phyloP scores from a whole-genome alignment of 1,284 basidiomycete species.

The Fomitopsis schrenkii region DNA sequence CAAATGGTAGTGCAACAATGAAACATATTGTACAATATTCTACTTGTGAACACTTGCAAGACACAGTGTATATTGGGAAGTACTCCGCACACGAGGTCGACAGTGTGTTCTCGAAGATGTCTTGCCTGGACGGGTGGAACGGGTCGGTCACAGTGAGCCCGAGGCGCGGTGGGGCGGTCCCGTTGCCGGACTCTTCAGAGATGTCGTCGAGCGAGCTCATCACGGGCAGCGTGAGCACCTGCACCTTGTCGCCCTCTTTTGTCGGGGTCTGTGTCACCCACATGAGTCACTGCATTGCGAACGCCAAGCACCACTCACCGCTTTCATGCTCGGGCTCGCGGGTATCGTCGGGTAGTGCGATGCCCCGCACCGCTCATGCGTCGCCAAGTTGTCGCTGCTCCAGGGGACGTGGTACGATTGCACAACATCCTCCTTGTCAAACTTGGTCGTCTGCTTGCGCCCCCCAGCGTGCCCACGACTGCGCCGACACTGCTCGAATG shows the following conservation, averaged over 20 bases:
- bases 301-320: conserved; percentile 16
- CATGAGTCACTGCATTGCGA: background rate
- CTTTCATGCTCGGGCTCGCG: conserved; percentile 5
- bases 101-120: conserved; percentile 29
- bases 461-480: conserved; percentile 25
- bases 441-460: conserved; percentile 67
- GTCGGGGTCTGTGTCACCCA: background rate
- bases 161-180: conserved; percentile 28
- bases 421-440: conserved; percentile 65
- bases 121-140: conserved; percentile 15
- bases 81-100: conserved; percentile 25
- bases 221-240: conserved; percentile 10
- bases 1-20: no score
- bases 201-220: conserved; percentile 13
- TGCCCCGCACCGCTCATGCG: conserved; percentile 46
- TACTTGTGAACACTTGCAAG: no score
- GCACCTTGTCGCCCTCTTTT: conserved; percentile 7
- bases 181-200: conserved; percentile 12
- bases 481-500: conserved; percentile 18
- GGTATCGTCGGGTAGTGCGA: conserved; percentile 6
- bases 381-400: conserved; percentile 37
- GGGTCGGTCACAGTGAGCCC: conserved; percentile 10
- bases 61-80: conserved; percentile 18
- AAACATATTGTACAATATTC: no score
- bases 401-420: conserved; percentile 63